A percentile compares a stretch with the other conserved stretches of the same genome.
Conservation (phyloP, 371 early-diverging fungal species). For the Entomophthora muscae region DNA sequence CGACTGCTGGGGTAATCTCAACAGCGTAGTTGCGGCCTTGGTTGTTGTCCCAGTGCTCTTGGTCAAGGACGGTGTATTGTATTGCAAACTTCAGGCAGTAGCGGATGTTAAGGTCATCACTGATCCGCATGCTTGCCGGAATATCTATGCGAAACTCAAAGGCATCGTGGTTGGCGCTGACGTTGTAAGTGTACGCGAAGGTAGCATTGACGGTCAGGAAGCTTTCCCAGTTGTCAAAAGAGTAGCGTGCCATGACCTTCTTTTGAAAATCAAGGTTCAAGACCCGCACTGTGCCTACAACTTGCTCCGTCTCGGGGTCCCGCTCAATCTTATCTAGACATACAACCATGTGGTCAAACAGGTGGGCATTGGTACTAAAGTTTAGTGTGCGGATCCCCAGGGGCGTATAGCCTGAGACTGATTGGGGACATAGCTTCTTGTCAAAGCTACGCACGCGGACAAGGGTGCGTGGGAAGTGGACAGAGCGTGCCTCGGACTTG, state of each 20-base stretch:
- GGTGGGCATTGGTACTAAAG: neutral
- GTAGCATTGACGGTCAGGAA: slow-evolving; percentile 8
- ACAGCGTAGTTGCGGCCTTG: neutral
- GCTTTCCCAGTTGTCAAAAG: slow-evolving; percentile 13
- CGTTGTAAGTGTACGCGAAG: neutral
- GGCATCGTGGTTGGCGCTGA: neutral
- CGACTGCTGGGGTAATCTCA: neutral
- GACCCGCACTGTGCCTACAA: slow-evolving; percentile 5
- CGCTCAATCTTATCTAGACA: neutral
- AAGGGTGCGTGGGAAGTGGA: slow-evolving; percentile 6
- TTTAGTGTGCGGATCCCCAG: neutral
- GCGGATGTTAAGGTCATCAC: neutral
- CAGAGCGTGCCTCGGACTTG: neutral
- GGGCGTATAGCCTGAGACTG: slow-evolving; percentile 2
- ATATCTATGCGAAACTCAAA: neutral
- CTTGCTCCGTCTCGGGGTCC: neutral
- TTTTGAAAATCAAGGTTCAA: slow-evolving; percentile 15
- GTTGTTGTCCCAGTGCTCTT: slow-evolving; percentile 11
- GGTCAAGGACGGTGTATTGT: slow-evolving; percentile 1
- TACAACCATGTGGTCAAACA: neutral
- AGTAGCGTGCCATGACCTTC: slow-evolving; percentile 11
- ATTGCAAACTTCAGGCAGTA: slow-evolving; percentile 5
- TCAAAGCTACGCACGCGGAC: slow-evolving; percentile 5
- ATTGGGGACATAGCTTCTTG: slow-evolving; percentile 6
- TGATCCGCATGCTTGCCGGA: neutral